Base-by-base conservation (phyloP, 495 filamentous ascomycete genomes). In the Penicillium coprophilum region DNA sequence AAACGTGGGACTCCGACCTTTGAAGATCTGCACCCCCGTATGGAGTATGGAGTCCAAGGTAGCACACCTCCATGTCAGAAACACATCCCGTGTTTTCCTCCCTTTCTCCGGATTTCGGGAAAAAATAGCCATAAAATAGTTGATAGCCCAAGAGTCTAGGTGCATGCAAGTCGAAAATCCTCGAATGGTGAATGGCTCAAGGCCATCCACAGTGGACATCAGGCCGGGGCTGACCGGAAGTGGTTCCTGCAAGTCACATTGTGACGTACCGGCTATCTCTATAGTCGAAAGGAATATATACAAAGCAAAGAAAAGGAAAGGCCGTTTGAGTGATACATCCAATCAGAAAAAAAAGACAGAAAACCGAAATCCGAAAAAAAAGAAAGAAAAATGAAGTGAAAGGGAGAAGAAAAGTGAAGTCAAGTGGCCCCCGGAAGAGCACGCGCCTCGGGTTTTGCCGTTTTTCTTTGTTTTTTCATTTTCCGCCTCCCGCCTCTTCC, bases 401-500 rank as follows among this genome's bases (percentile, higher is more conserved):
- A 19, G 8, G 13, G 11, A 39, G 17, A 34, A 24, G 4, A 32
- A 48, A 24, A 34, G 1, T 3, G 12, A 49, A 50, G 30, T n/a
- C 32, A n/a, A 5, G 24, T 27, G 24, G 24, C 24, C 9, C 21
- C 9, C 21, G 15, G 31, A 32, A 2, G 34, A 2, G 34, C 48
- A 27, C 31, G 49, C 31, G 31, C 58, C 49, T 59, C 58, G 48
- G 47, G 50, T 53, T 54, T 59, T 52, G 13, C 34, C 45, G 46
- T 39, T 57, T 53, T 21, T 55, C 52, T 21, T 39, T 17, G 8
- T 27, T 50, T 28, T 39, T 50, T 23, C 32, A 12, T 52, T 31
- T 50, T 53, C 51, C 50, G 46, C 57, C 50, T 39, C 55, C 36
- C 38, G 39, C 28, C 24, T 49, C 49, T 52, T 31, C 56, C 31